Conservation (phyloP, 306 rosid genomes). For the Cotoneaster glaucophyllus region DNA sequence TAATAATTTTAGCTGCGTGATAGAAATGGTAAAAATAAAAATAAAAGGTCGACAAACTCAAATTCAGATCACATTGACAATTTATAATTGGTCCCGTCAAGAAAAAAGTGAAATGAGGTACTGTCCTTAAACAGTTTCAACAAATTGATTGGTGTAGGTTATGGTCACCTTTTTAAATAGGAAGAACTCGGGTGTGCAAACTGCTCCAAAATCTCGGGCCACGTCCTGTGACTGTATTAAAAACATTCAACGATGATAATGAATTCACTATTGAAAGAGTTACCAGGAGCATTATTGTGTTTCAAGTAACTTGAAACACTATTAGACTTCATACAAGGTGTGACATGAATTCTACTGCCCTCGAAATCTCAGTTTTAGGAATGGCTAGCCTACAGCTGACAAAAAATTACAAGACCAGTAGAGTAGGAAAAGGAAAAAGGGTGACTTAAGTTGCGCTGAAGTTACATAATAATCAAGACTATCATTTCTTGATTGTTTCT, state of each 20-base stretch:
- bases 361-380: not conserved
- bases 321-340: not conserved
- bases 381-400: not conserved
- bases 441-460: not conserved
- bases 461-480: not conserved
- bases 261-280: not conserved
- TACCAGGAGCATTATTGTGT: not conserved
- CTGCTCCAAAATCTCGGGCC: slow-evolving; percentile 84
- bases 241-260: not conserved
- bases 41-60: not conserved
- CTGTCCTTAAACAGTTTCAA: not conserved
- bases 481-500: not conserved
- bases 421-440: not conserved
- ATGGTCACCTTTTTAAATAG: slow-evolving; percentile 72
- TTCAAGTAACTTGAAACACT: not conserved
- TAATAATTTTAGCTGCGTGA: not conserved
- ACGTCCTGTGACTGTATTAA: slow-evolving; percentile 69
- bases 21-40: not conserved
- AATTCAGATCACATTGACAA: not conserved
- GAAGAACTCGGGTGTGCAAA: slow-evolving; percentile 85
- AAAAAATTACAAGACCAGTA: not conserved
- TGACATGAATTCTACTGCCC: not conserved
- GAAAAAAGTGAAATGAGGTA: slow-evolving; percentile 1
- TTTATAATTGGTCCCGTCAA: not conserved
- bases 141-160: not conserved